Evolutionary conservation across 2,329 filamentous ascomycete genomes (phyloP), one percentile per base, ranked within the genome.

Genomic region (Fusarium euwallaceae): DNA sequence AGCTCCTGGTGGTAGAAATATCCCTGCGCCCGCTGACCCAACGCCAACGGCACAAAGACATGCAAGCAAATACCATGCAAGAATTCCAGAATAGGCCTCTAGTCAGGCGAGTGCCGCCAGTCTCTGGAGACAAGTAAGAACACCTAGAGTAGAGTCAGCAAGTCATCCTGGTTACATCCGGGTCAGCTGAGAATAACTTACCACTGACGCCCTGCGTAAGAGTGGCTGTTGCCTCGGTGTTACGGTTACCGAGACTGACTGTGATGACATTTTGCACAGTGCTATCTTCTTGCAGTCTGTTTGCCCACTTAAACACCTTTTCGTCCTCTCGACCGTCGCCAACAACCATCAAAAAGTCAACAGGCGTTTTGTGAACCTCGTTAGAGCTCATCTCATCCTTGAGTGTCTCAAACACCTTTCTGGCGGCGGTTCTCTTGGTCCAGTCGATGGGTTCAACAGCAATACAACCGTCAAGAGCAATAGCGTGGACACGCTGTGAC

Each of bases 261-360:
- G 95, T 98, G 71, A 93, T 91, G 5, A 97, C 94, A 65, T 94
- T 88, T 60, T 91, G 84, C 51, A 95, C 88, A 3, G 85, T 84
- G 20, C 88, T 88, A 10, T 88, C 84, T 4, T 88, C 87, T 24
- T 88, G 87, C 12, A 98, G 85, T 59, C 90, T 88, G 83, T 98
- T 98, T 20, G 96, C 97, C 96, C 97, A 98, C 72, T 92, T 92
- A 85, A 98, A 98, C 22, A 98, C 93, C 77, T 94, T 93, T 81
- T 98, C 96, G 75, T 98, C 97, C 77, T 98, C 96, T 36, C 96
- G 92, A 48, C 95, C 95, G 79, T 98, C 95, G 41, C 96, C 96
- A 37, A 95, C 90, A 8, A 98, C 94, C 85, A 98, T 91, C 66
- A 98, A 84, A 82, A 98, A 98, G 80, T 98, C 95, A 1, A 95